Percentiles rank a stretch among this genome's conserved stretches.
phyloP scores from a whole-genome alignment of 2,329 filamentous ascomycete species.

The Alternaria ethzedia region DNA sequence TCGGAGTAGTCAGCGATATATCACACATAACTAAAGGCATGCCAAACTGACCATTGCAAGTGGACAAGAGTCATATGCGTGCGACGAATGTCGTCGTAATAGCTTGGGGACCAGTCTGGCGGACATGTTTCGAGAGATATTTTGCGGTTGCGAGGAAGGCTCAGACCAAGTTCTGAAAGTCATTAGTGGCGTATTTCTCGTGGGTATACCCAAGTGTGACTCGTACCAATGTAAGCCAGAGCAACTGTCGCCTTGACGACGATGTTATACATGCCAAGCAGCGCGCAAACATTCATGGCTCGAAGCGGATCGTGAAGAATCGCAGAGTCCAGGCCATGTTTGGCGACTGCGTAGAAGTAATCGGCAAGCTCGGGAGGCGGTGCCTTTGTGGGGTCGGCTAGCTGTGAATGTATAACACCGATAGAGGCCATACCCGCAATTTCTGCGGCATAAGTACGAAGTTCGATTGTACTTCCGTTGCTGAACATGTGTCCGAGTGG shows the following conservation, averaged over 20 bases:
- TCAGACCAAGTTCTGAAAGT: slow-evolving; percentile 21
- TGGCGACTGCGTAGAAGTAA: slow-evolving; percentile 26
- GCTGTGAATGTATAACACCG: slow-evolving; percentile 16
- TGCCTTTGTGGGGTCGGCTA: slow-evolving; percentile 1
- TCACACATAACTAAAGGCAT: neutral
- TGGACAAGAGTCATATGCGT: slow-evolving; percentile 23
- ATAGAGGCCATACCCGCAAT: slow-evolving; percentile 26
- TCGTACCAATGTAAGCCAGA: slow-evolving; percentile 25
- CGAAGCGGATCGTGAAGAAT: slow-evolving; percentile 22
- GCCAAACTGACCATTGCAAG: slow-evolving; percentile 11
- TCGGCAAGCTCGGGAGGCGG: slow-evolving; percentile 19
- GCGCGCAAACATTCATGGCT: slow-evolving; percentile 26
- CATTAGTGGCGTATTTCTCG: neutral
- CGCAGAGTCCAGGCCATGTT: slow-evolving; percentile 21
- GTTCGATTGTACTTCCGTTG: neutral
- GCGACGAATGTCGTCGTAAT: slow-evolving; percentile 15
- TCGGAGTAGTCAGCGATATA: neutral
- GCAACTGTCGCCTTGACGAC: slow-evolving; percentile 23
- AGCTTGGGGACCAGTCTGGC: neutral
- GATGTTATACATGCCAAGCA: slow-evolving; percentile 31
- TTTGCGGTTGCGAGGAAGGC: slow-evolving; percentile 13
- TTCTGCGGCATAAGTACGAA: slow-evolving; percentile 14
- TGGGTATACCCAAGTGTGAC: neutral
- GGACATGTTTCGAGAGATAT: slow-evolving; percentile 1
- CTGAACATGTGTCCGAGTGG: slow-evolving; percentile 13